Percentiles rank a stretch among this genome's conserved stretches.
Evolutionary conservation across 148 eudicot species (phyloP).

Genomic region (Pharnaceum exiguum): DNA sequence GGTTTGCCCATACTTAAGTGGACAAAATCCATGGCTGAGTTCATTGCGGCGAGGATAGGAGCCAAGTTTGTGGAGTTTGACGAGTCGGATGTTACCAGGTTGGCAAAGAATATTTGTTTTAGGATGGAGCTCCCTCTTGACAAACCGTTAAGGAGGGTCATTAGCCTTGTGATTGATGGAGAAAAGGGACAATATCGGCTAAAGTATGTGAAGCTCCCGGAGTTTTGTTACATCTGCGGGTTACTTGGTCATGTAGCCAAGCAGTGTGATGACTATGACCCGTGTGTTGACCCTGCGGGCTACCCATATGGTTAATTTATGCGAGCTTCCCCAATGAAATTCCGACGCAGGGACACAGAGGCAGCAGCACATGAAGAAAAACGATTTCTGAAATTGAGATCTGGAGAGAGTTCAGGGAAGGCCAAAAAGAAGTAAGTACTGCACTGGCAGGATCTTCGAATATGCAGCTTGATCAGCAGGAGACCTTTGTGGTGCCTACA

Average conservation of each 20-base stretch:
- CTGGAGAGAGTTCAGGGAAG: too few species aligned
- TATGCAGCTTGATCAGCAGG: too few species aligned
- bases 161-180: not conserved
- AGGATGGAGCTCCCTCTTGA: not conserved
- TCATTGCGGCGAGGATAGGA: not conserved
- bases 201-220: not conserved
- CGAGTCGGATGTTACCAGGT: not conserved
- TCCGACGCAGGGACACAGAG: not conserved
- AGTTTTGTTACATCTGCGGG: not conserved
- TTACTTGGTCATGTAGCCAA: not conserved
- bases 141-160: not conserved
- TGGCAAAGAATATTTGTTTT: not conserved
- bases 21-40: not conserved
- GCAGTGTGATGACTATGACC: not conserved
- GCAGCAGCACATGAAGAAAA: too few species aligned
- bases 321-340: not conserved
- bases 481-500: too few species aligned
- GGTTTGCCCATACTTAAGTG: not conserved
- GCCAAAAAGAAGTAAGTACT: too few species aligned
- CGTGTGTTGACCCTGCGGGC: too few species aligned
- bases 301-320: not conserved
- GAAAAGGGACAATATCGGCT: not conserved
- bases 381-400: too few species aligned
- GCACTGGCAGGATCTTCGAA: too few species aligned
- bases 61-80: not conserved